A percentile compares a stretch with the other conserved stretches of the same genome.
These are phyloP conservation scores for Colletotrichum viniferum DNA, from an alignment of 2,329 filamentous ascomycete species.

Conservation along the genomic window DNA sequence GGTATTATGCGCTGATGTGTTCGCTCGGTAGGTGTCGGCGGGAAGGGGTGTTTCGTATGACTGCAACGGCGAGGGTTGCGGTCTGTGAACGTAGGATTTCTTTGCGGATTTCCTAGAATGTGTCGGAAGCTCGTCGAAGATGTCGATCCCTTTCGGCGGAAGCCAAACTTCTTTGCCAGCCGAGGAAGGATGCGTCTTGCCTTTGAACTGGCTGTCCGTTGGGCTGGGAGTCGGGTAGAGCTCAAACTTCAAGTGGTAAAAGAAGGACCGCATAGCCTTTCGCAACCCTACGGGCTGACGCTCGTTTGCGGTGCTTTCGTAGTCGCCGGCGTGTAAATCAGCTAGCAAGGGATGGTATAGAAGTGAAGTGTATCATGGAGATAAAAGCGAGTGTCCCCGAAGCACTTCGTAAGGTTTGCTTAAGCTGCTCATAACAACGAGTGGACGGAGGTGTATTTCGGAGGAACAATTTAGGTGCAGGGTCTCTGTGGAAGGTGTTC, in stretches of 20 bases:
- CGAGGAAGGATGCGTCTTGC: not conserved
- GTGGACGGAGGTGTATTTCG: not conserved
- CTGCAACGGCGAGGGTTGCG: slow-evolving; percentile 16
- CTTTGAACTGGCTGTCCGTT: slow-evolving; percentile 16
- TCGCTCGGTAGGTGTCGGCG: slow-evolving; percentile 5
- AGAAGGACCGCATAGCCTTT: slow-evolving; percentile 63
- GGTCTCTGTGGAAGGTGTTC: not conserved
- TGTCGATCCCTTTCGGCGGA: slow-evolving; percentile 49
- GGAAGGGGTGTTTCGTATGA: slow-evolving; percentile 14
- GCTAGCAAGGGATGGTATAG: not conserved
- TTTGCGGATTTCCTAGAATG: slow-evolving; percentile 40
- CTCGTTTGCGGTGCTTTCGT: not conserved
- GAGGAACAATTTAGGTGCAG: not conserved
- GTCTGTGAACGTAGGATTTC: not conserved
- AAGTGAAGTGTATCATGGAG: slow-evolving; percentile 23
- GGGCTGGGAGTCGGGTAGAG: slow-evolving; percentile 57
- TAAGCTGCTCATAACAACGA: not conserved
- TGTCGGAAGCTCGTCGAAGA: slow-evolving; percentile 61
- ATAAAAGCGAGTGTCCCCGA: not conserved
- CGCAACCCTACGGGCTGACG: not conserved
- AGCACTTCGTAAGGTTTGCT: not conserved
- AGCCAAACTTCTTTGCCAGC: slow-evolving; percentile 48
- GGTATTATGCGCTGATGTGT: not conserved
- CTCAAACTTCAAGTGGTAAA: slow-evolving; percentile 71
- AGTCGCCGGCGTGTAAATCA: not conserved